Evolutionary conservation across 1,284 basidiomycete genomes (phyloP).

Genomic region (Termitomyces sp.): DNA sequence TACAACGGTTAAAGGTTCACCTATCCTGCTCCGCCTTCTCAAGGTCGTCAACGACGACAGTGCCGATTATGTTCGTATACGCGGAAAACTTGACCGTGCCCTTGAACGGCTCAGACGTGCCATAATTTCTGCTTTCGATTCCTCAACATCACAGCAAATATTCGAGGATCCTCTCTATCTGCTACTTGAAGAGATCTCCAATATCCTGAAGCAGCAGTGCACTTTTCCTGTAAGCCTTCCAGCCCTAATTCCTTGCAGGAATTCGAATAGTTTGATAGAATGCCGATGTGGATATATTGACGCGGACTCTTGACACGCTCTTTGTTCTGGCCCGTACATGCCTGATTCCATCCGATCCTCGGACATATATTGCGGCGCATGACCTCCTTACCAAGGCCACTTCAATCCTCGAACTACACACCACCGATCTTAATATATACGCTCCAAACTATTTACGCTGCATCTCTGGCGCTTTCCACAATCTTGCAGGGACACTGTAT

Average conservation of each 20-base stretch:
- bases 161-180: conserved; percentile 12
- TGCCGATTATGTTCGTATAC: conserved; percentile 30
- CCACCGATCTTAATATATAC: conserved; percentile 22
- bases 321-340: conserved; percentile 52
- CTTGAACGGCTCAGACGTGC: conserved; percentile 55
- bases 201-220: conserved; percentile 24
- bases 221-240: conserved; percentile 21
- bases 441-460: conserved; percentile 56
- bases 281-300: conserved; percentile 33
- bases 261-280: conserved; percentile 20
- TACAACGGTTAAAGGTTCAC: conserved; percentile 16
- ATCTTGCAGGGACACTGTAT: conserved; percentile 59
- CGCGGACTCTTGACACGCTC: conserved; percentile 52
- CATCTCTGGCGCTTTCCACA: conserved; percentile 63
- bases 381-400: conserved; percentile 43
- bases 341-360: conserved; percentile 40
- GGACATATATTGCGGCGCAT: conserved; percentile 47
- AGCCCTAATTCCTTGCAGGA: background rate
- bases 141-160: background rate
- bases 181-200: conserved; percentile 27
- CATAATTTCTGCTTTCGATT: conserved; percentile 42
- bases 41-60: conserved; percentile 19
- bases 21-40: conserved; percentile 5
- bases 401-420: conserved; percentile 30
- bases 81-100: conserved; percentile 52